Evolutionary conservation across 768 basidiomycete genomes (phyloP), one percentile per base, ranked within the genome.

Genomic region (Lyophyllum atratum): DNA sequence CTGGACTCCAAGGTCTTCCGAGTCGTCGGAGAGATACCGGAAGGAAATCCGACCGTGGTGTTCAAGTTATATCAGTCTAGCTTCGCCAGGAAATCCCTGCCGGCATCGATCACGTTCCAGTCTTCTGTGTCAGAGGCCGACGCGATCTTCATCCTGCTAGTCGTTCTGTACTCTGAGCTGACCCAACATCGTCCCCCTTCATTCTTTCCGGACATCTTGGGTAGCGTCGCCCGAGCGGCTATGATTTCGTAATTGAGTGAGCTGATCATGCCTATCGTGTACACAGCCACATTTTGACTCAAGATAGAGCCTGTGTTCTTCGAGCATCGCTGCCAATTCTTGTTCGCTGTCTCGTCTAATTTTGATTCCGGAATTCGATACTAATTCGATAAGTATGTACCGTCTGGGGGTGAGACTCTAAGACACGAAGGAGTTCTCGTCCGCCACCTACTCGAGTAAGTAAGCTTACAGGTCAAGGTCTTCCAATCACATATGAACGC

Each of bases 51-150:
- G 4, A 29, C 51, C 1, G 25, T 44, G 31, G 26, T 49, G 4
- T 60, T 60, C 25, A 53, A 56, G 29, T 43, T 54, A 1, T 60
- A 54, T 22, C 15, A 46, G 5, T 60, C 50, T 10, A 60, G 53
- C 12, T 24, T 56, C 3, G 14, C 46, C 0, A 42, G 59, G 8
- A n/a, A 37, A 3, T 49, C 55, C 6, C 6, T 25, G 5, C 46
- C 59, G 6, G 55, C 55, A 2, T 34, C 55, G 10, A 25, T 60
- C 7, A 19, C 47, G 6, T 34, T 57, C 11, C 15, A 48, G 17
- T 15, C 29, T 2, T 37, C 52, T 1, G 45, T 52, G 14, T 49
- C 37, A 4, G 46, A 52, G 6, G n/a, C 40, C 24, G 53, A 58
- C 3, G 17, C 49, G 15, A 37, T 61, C 15, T 48, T 61, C 19